These are phyloP conservation scores for Stentor roeselii DNA, from an alignment of 73 alveolate species.

Conservation along the genomic window DNA sequence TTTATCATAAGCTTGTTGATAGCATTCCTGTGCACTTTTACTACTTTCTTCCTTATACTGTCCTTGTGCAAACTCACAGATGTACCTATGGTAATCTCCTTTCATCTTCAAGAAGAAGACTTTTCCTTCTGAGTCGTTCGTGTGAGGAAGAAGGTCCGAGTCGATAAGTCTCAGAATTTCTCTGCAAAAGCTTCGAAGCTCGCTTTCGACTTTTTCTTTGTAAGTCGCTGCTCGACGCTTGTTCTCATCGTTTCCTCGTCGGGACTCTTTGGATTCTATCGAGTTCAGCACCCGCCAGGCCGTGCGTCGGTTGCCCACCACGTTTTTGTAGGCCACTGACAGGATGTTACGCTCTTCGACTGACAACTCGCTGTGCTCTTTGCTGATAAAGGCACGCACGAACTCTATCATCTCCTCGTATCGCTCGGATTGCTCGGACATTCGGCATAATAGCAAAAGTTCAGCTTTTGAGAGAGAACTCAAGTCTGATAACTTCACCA, in stretches of 20 bases:
- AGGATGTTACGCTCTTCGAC: conserved; percentile 72
- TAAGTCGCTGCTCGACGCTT: conserved; percentile 45
- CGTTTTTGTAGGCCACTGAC: conserved; percentile 63
- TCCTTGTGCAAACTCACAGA: conserved; percentile 66
- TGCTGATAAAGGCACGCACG: conserved; percentile 48
- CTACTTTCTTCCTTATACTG: conserved; percentile 56
- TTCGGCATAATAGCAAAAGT: conserved; percentile 57
- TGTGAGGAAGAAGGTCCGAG: conserved; percentile 43
- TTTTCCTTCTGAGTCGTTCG: conserved; percentile 60
- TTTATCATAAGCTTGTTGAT: conserved; percentile 46
- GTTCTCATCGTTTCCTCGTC: conserved; percentile 51
- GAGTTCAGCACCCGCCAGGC: conserved; percentile 65
- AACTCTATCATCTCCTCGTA: conserved; percentile 65
- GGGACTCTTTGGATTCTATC: conserved; percentile 53
- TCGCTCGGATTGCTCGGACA: conserved; percentile 71
- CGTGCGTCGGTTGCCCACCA: conserved; percentile 50
- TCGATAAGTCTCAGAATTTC: conserved; percentile 58
- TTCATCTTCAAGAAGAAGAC: conserved; percentile 73
- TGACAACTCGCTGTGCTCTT: conserved; percentile 52
- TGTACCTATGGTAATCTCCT: conserved; percentile 81
- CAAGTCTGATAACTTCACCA: not conserved
- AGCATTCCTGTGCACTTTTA: conserved; percentile 43
- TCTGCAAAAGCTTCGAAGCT: conserved; percentile 58
- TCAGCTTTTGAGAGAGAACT: conserved; percentile 38
- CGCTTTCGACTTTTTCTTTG: conserved; percentile 59